phyloP scores from a whole-genome alignment of 2,329 filamentous ascomycete genomes.

The Xylariales sp. region DNA sequence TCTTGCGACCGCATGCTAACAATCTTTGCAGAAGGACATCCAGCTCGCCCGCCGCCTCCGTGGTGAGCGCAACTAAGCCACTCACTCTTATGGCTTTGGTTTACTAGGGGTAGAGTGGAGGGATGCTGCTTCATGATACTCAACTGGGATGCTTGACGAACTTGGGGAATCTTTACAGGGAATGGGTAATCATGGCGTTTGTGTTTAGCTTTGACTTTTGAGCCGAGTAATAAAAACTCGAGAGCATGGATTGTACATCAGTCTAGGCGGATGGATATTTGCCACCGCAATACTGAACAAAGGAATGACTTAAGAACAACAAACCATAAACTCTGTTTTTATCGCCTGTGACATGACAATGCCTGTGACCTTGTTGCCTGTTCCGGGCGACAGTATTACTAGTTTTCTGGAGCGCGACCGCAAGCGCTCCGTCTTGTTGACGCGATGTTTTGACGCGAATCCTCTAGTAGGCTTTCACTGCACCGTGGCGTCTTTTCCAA shows the following conservation, averaged over 20 bases:
- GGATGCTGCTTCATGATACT: constrained; percentile 33
- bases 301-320: constrained; percentile 27
- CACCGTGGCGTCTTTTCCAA: too few relatives aligned
- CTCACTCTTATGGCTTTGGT: constrained; percentile 16
- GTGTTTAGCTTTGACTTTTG: constrained; percentile 32
- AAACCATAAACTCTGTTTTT: constrained; percentile 12
- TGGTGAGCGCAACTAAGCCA: constrained; percentile 78
- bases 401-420: too few relatives aligned
- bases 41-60: constrained; percentile 93
- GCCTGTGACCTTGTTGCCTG: background rate
- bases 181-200: constrained; percentile 37
- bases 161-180: constrained; percentile 32
- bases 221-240: constrained; percentile 11
- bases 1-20: constrained; percentile 25
- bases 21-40: constrained; percentile 70
- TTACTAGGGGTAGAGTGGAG: constrained; percentile 18
- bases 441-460: too few relatives aligned
- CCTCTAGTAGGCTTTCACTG: too few relatives aligned
- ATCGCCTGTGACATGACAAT: background rate
- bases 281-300: constrained; percentile 27
- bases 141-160: constrained; percentile 37
- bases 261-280: constrained; percentile 24
- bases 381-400: too few relatives aligned
- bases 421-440: too few relatives aligned
- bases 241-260: constrained; percentile 35